Percentiles rank a stretch among this genome's conserved stretches.
phyloP scores from a whole-genome alignment of 257 asterid species.

The Lycium barbarum region DNA sequence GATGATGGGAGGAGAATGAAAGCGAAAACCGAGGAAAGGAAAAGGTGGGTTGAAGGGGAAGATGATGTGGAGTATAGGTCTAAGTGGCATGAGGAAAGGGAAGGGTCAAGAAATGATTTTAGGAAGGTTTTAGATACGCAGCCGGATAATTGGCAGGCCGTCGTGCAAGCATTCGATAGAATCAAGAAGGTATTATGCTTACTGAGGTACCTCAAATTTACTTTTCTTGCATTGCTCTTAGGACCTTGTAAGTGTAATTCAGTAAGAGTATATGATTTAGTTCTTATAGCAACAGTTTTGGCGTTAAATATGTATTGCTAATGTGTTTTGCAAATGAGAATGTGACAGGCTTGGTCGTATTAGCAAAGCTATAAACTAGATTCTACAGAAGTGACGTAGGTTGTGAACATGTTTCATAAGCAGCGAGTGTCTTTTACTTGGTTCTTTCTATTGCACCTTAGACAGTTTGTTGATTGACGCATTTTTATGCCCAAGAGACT shows the following conservation, averaged over 20 bases:
- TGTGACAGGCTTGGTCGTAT: not conserved
- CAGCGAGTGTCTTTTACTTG: not conserved
- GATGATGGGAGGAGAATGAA: slow-evolving; percentile 84
- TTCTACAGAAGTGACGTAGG: not conserved
- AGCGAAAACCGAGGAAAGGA: slow-evolving; percentile 55
- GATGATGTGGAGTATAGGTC: slow-evolving; percentile 59
- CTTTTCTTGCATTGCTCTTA: not conserved
- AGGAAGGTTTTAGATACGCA: slow-evolving; percentile 77
- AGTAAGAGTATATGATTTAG: not conserved
- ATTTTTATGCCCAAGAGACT: not conserved
- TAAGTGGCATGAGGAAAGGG: slow-evolving; percentile 94
- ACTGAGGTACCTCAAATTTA: not conserved
- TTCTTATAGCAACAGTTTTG: not conserved
- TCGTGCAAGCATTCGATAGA: slow-evolving; percentile 82
- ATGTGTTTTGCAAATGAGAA: not conserved
- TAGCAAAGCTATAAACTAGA: slow-evolving; percentile 13
- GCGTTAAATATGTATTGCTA: not conserved
- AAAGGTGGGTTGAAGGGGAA: slow-evolving; percentile 63
- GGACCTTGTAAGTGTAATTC: not conserved
- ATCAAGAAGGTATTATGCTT: slow-evolving; percentile 76
- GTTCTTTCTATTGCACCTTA: not conserved
- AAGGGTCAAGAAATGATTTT: slow-evolving; percentile 69
- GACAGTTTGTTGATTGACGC: not conserved
- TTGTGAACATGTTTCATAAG: slow-evolving; percentile 8
- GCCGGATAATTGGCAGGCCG: slow-evolving; percentile 96